Base-by-base conservation (phyloP, 2,329 filamentous ascomycete species). In the Diaporthe sp. region DNA sequence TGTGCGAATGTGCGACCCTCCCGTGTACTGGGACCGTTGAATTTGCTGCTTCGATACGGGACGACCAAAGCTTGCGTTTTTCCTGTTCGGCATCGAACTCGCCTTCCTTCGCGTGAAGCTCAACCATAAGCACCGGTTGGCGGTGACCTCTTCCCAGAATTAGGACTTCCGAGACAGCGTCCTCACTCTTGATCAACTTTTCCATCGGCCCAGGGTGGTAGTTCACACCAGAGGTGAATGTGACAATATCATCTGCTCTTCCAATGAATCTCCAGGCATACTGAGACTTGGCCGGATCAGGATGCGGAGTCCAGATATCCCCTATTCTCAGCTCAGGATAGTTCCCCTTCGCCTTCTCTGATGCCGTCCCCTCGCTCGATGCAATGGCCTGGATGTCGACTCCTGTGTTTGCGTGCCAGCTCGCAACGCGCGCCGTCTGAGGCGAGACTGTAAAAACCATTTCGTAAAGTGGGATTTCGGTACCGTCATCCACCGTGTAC, bases 251-350 rank as follows among this genome's bases (percentile, higher is more conserved):
- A 42, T 81, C 80, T 12, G 76, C 77, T n/a, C 77, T 75, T 19
- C 77, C 78, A 1, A 57, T 72, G 28, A 77, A 79, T 28, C 70
- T 73, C 76, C 76, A 79, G 2, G 67, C 77, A 25, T 70, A 76
- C 5, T 35, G 30, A 2, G 77, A 74, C 70, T 77, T 77, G 30
- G 72, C 60, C 33, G 76, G 77, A 54, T 79, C 76, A 6, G 77
- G 76, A 30, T 79, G 78, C 13, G 74, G 76, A 13, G 73, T 76
- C 78, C 78, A 79, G 17, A 79, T 74, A 25, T 79, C 77, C 17
- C 77, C 77, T 54, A 76, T 58, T 35, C 35, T 69, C n/a, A 69
- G 35, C 25, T 69, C 66, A 12, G 66, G 66, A 22, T 45, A 30
- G 0, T n/a, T 28, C 17, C 22, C 35, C 3, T 60, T 57, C 54